Percentiles rank a stretch among this genome's conserved stretches.
phyloP scores from a whole-genome alignment of 2,329 filamentous ascomycete genomes.

The Xylaria sp. region DNA sequence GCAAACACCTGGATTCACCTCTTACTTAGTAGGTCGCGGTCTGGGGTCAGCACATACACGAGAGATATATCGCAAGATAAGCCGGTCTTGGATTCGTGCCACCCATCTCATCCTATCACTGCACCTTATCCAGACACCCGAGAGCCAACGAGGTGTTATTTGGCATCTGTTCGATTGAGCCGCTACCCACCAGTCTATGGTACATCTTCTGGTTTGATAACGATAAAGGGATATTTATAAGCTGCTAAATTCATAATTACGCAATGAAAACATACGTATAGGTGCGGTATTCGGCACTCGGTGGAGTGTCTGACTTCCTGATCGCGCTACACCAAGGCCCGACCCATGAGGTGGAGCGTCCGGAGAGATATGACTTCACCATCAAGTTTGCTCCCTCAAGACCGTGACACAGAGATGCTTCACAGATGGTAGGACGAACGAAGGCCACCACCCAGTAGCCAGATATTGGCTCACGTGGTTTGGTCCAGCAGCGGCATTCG shows the following conservation, averaged over 20 bases:
- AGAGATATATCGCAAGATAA: conserved; percentile 32
- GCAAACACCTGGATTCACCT: conserved; percentile 16
- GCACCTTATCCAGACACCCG: not conserved
- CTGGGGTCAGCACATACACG: conserved; percentile 29
- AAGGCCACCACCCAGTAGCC: conserved; percentile 26
- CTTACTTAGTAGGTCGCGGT: conserved; percentile 1
- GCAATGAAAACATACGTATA: conserved; percentile 5
- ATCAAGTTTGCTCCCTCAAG: not conserved
- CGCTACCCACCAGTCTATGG: not conserved
- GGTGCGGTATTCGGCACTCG: conserved; percentile 8
- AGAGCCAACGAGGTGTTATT: not conserved
- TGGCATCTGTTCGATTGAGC: not conserved
- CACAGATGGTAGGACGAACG: conserved; percentile 14
- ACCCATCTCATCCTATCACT: conserved; percentile 20
- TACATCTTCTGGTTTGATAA: conserved; percentile 4
- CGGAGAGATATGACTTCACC: conserved; percentile 27
- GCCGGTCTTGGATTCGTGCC: conserved; percentile 7
- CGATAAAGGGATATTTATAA: not conserved
- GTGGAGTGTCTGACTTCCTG: conserved; percentile 11
- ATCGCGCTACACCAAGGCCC: conserved; percentile 15
- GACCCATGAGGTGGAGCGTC: conserved; percentile 18
- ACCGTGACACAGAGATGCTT: conserved; percentile 4
- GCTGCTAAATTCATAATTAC: conserved; percentile 8
- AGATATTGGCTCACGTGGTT: conserved; percentile 37
- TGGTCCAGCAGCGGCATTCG: conserved; percentile 34